Conservation (phyloP, 257 asterid genomes). For the Anisodus tanguticus region DNA sequence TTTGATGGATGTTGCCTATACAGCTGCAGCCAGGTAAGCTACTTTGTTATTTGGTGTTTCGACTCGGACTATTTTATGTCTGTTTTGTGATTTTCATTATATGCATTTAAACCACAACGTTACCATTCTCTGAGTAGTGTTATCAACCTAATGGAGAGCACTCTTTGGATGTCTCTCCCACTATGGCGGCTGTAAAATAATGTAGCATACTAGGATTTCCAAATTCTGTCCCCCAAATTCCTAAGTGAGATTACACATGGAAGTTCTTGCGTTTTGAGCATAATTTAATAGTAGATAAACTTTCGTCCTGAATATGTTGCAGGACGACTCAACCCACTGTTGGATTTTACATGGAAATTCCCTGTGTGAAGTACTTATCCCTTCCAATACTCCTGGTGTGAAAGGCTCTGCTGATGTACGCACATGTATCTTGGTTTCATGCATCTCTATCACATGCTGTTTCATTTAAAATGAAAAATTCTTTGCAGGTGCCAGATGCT, state of each 20-base stretch:
- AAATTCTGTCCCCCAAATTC: background rate
- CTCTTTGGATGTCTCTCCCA: background rate
- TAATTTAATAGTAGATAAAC: background rate
- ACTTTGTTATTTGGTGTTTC: conserved; percentile 25
- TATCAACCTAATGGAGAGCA: conserved; percentile 9
- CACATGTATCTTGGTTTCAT: conserved; percentile 29
- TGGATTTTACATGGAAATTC: conserved; percentile 65
- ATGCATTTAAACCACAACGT: background rate
- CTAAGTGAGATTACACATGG: background rate
- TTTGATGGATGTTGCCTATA: conserved; percentile 79
- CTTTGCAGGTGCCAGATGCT: conserved; percentile 64
- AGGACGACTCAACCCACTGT: conserved; percentile 76
- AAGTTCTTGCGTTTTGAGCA: conserved; percentile 5
- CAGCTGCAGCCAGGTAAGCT: conserved; percentile 93
- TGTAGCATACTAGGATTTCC: background rate
- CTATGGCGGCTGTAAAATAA: background rate
- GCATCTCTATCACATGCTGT: conserved; percentile 26
- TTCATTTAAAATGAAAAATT: conserved; percentile 34
- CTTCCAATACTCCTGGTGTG: conserved; percentile 61
- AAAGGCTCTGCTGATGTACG: conserved; percentile 70
- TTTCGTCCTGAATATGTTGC: conserved; percentile 35
- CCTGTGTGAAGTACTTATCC: conserved; percentile 63
- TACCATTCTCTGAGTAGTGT: conserved; percentile 9
- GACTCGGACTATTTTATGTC: conserved; percentile 4
- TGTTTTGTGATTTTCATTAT: background rate